Evolutionary conservation across 169 alveolate species (phyloP).

Genomic region (Cryptosporidium ryanae): DNA sequence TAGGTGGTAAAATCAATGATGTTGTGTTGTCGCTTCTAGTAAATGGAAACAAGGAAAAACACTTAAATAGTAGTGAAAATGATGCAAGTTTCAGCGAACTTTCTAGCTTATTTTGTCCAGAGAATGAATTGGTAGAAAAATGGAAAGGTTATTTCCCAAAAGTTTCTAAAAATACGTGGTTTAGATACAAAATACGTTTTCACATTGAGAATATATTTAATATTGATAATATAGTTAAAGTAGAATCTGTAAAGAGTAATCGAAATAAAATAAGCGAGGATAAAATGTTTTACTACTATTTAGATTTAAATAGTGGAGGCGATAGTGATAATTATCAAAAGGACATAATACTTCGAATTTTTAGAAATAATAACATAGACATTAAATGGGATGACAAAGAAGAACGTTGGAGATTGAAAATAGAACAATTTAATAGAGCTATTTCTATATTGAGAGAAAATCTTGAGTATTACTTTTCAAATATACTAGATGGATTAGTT

Average conservation of each 20-base stretch:
- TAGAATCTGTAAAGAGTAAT: not conserved
- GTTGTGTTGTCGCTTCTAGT: conserved; percentile 21
- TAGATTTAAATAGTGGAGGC: conserved; percentile 2
- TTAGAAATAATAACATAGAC: conserved; percentile 20
- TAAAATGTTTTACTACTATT: not conserved
- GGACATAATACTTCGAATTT: conserved; percentile 13
- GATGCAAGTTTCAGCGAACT: too few relatives aligned
- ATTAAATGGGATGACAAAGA: conserved; percentile 37
- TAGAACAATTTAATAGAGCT: conserved; percentile 9
- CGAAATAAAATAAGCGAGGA: not conserved
- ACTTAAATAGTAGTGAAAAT: not conserved
- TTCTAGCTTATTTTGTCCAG: not conserved
- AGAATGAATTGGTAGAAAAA: not conserved
- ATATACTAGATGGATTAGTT: conserved; percentile 1
- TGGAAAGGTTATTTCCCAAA: conserved; percentile 61
- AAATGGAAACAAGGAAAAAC: conserved; percentile 7
- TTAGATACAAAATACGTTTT: conserved; percentile 26
- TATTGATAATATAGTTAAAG: not conserved
- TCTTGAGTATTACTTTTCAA: conserved; percentile 34
- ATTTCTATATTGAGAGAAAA: conserved; percentile 18
- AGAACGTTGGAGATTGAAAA: conserved; percentile 31
- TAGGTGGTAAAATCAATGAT: conserved; percentile 48
- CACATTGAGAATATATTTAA: not conserved
- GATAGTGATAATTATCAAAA: conserved; percentile 9
- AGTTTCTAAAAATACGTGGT: conserved; percentile 19